Evolutionary conservation across 371 early-diverging fungal species (phyloP).

Genomic region (Thermomucor indicae-seudaticae): DNA sequence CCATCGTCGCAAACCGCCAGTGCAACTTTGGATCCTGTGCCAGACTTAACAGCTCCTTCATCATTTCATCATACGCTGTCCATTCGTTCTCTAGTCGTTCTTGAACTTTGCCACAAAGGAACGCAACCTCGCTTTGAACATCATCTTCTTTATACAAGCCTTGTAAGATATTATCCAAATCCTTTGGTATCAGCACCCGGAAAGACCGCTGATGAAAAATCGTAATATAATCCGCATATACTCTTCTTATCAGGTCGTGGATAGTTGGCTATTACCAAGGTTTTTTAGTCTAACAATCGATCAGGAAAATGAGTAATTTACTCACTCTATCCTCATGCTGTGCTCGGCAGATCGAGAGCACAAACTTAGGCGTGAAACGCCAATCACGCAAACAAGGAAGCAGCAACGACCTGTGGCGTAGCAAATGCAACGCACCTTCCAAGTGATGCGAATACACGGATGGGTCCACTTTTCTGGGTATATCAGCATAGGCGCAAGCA

Average conservation of each 20-base stretch:
- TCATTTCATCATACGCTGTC: slow-evolving; percentile 20
- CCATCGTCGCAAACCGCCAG: slow-evolving; percentile 81
- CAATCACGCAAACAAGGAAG: slow-evolving; percentile 63
- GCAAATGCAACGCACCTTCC: slow-evolving; percentile 76
- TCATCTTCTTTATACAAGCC: no score
- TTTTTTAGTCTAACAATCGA: background rate
- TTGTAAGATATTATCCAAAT: no score
- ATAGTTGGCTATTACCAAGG: slow-evolving; percentile 47
- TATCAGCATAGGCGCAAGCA: background rate
- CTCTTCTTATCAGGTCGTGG: slow-evolving; percentile 68
- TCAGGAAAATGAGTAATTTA: background rate
- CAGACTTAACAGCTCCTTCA: slow-evolving; percentile 36
- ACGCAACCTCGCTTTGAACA: slow-evolving; percentile 6
- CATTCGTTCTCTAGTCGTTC: slow-evolving; percentile 19
- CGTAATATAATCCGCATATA: slow-evolving; percentile 57
- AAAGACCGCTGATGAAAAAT: no score
- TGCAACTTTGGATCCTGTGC: slow-evolving; percentile 57
- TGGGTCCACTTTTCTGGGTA: slow-evolving; percentile 13
- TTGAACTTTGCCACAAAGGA: slow-evolving; percentile 13
- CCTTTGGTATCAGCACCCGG: no score
- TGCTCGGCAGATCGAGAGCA: slow-evolving; percentile 58
- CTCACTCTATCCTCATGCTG: slow-evolving; percentile 75
- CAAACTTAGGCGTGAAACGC: slow-evolving; percentile 58
- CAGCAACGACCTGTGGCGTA: slow-evolving; percentile 48
- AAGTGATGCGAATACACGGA: slow-evolving; percentile 54